These are phyloP conservation scores for Pichia terricola DNA, from an alignment of 1,139 yeast genomes.

Conservation along the genomic window DNA sequence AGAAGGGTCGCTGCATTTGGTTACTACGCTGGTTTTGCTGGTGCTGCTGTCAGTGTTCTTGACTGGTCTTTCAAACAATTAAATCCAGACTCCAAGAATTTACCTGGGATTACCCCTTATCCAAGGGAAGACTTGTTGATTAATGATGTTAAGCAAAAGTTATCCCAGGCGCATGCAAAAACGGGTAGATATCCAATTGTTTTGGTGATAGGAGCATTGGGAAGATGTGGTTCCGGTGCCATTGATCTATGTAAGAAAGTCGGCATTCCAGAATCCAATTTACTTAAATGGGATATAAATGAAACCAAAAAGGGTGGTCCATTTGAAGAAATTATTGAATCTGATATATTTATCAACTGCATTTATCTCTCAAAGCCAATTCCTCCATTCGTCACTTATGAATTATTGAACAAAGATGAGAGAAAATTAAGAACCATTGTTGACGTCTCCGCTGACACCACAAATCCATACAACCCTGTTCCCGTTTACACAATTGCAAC, in stretches of 20 bases:
- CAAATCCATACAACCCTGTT: conserved; percentile 95
- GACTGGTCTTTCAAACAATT: conserved; percentile 92
- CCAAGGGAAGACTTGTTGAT: conserved; percentile 71
- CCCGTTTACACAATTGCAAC: conserved; percentile 90
- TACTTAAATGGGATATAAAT: conserved; percentile 90
- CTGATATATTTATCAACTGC: conserved; percentile 91
- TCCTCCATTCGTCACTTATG: conserved; percentile 76
- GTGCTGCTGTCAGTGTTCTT: conserved; percentile 90
- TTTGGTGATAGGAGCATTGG: conserved; percentile 91
- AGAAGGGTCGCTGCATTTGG: conserved; percentile 99
- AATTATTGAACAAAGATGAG: conserved; percentile 47
- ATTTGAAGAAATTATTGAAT: conserved; percentile 77
- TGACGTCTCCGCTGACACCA: conserved; percentile 97
- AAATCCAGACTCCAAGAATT: conserved; percentile 50
- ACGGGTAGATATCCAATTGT: conserved; percentile 69
- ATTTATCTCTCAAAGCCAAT: conserved; percentile 89
- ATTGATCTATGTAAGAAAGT: conserved; percentile 68
- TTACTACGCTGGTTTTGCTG: conserved; percentile 97
- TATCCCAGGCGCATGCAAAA: conserved; percentile 48
- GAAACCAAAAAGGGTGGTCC: conserved; percentile 98
- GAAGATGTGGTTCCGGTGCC: conserved; percentile 99
- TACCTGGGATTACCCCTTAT: conserved; percentile 74
- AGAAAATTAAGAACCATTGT: conserved; percentile 88
- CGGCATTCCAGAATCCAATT: conserved; percentile 80
- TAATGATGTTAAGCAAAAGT: conserved; percentile 54